Conservation (phyloP, 164 flowering plant species). For the Vitis amurensis region DNA sequence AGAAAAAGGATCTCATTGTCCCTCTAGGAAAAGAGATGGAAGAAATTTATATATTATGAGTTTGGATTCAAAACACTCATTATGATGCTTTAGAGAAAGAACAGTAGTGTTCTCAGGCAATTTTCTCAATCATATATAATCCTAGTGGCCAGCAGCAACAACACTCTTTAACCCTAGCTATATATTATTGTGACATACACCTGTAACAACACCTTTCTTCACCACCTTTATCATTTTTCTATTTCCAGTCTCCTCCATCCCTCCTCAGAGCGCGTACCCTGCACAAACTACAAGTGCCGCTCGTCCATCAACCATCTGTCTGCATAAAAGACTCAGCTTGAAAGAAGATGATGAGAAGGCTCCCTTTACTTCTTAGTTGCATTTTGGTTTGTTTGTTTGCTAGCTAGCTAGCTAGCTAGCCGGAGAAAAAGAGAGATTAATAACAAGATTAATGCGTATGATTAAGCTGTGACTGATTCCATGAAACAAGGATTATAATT, state of each 20-base stretch:
- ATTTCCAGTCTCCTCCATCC: too few species aligned
- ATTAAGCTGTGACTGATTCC: slow-evolving; percentile 31
- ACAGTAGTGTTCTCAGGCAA: background rate
- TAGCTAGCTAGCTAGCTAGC: too few species aligned
- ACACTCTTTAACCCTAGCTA: slow-evolving; percentile 5
- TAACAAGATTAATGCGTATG: slow-evolving; percentile 22
- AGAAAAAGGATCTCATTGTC: too few species aligned
- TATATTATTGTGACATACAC: slow-evolving; percentile 17
- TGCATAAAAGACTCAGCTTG: too few species aligned
- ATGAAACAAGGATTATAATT: slow-evolving; percentile 23
- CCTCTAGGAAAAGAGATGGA: too few species aligned
- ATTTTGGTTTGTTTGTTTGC: too few species aligned
- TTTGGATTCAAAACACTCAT: slow-evolving; percentile 5
- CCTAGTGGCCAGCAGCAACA: slow-evolving; percentile 34
- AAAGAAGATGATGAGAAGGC: too few species aligned
- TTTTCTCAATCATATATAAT: slow-evolving; percentile 22
- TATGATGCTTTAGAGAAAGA: slow-evolving; percentile 4
- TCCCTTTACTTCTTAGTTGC: too few species aligned
- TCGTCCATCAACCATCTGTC: too few species aligned
- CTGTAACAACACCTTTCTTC: slow-evolving; percentile 9
- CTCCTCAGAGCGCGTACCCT: too few species aligned
- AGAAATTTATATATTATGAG: background rate
- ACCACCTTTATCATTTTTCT: background rate
- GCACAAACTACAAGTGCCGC: too few species aligned
- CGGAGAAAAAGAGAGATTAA: slow-evolving; percentile 17